A percentile compares a stretch with the other conserved stretches of the same genome.
Evolutionary conservation across 2,329 filamentous ascomycete species (phyloP).

Genomic region (Hypoxylon sp.): DNA sequence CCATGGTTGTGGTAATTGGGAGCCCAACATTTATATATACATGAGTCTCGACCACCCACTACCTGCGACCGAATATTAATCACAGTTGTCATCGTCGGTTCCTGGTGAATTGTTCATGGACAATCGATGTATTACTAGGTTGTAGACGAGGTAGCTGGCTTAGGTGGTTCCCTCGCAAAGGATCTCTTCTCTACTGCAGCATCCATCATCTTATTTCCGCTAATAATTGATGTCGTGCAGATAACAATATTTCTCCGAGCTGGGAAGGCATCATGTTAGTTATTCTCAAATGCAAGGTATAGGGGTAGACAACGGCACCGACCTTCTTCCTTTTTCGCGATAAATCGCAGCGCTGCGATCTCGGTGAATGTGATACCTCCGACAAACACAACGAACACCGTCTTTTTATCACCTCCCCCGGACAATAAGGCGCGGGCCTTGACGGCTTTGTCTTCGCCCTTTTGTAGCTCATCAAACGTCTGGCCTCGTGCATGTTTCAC

Average conservation of each 20-base stretch:
- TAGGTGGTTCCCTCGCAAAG: slow-evolving; percentile 65
- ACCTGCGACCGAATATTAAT: neutral
- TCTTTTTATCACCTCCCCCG: slow-evolving; percentile 82
- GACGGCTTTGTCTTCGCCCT: slow-evolving; percentile 91
- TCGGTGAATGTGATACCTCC: slow-evolving; percentile 98
- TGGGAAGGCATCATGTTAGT: slow-evolving; percentile 53
- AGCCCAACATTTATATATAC: slow-evolving; percentile 27
- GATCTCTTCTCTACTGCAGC: slow-evolving; percentile 81
- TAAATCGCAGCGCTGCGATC: slow-evolving; percentile 92
- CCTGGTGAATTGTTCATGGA: neutral
- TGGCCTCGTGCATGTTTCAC: slow-evolving; percentile 89
- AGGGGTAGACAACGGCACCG: slow-evolving; percentile 47
- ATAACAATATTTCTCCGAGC: slow-evolving; percentile 88
- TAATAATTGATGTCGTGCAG: slow-evolving; percentile 92
- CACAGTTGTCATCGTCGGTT: neutral
- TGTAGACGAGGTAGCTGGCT: slow-evolving; percentile 40
- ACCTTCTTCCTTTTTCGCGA: slow-evolving; percentile 86
- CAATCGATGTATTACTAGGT: slow-evolving; percentile 19
- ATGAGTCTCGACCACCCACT: slow-evolving; percentile 12
- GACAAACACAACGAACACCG: slow-evolving; percentile 95
- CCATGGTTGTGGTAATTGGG: slow-evolving; percentile 8
- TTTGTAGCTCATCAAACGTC: slow-evolving; percentile 93
- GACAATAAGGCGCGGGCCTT: slow-evolving; percentile 88
- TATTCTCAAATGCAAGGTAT: slow-evolving; percentile 22
- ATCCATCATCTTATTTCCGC: slow-evolving; percentile 90